Percentiles rank a stretch among this genome's conserved stretches.
These are phyloP conservation scores for Quercus parvula DNA, from an alignment of 306 rosid genomes.

Conservation along the genomic window DNA sequence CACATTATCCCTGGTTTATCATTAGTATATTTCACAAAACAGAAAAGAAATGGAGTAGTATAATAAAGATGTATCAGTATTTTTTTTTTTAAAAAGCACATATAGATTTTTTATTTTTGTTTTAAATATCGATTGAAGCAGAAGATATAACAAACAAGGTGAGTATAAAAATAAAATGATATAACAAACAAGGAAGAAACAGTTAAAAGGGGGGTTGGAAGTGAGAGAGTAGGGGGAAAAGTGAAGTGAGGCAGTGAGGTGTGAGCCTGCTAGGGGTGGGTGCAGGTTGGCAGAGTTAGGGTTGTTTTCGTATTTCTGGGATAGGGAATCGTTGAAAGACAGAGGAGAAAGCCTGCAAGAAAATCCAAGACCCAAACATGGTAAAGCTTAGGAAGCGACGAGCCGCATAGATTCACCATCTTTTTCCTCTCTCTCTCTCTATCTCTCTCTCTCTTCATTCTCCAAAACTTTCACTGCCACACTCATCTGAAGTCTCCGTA, in stretches of 20 bases:
- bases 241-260: slow-evolving; percentile 18
- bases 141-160: too few relatives aligned
- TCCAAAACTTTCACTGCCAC: slow-evolving; percentile 20
- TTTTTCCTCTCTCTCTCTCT: background rate
- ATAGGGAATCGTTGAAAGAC: slow-evolving; percentile 41
- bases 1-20: too few relatives aligned
- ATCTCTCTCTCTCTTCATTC: background rate
- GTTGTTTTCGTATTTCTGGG: slow-evolving; percentile 28
- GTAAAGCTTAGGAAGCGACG: slow-evolving; percentile 59
- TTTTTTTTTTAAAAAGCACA: too few relatives aligned
- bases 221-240: slow-evolving; percentile 24
- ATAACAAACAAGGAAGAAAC: slow-evolving; percentile 3
- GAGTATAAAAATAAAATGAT: too few relatives aligned
- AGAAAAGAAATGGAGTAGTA: too few relatives aligned
- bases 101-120: too few relatives aligned
- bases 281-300: slow-evolving; percentile 8
- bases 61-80: too few relatives aligned
- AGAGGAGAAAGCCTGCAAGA: slow-evolving; percentile 66
- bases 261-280: background rate
- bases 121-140: too few relatives aligned
- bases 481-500: slow-evolving; percentile 20
- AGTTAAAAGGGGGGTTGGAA: slow-evolving; percentile 26
- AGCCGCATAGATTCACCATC: slow-evolving; percentile 40
- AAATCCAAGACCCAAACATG: slow-evolving; percentile 65
- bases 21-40: too few relatives aligned